phyloP scores from a whole-genome alignment of 495 filamentous ascomycete genomes.

The Penicillium atrosanguineum region DNA sequence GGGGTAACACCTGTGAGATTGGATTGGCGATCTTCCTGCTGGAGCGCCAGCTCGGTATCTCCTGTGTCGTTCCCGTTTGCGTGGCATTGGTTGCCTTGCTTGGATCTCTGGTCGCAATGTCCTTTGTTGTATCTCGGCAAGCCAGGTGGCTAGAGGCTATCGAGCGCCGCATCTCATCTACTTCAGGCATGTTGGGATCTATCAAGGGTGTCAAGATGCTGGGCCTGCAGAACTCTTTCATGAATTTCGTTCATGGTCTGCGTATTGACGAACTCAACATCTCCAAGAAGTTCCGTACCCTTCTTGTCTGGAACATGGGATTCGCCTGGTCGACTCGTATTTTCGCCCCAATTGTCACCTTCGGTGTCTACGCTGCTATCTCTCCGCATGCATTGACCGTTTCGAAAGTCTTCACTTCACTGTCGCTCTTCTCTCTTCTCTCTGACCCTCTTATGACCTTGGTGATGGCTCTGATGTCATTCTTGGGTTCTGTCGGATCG shows the following conservation, averaged over 20 bases:
- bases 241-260: constrained; percentile 45
- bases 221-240: constrained; percentile 43
- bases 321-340: constrained; percentile 52
- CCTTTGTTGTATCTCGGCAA: constrained; percentile 23
- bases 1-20: constrained; percentile 59
- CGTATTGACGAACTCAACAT: constrained; percentile 57
- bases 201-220: constrained; percentile 66
- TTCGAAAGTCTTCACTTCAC: constrained; percentile 54
- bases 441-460: constrained; percentile 52
- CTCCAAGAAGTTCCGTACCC: constrained; percentile 52
- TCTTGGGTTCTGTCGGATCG: constrained; percentile 55
- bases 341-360: constrained; percentile 52
- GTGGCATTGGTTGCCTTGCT: constrained; percentile 37
- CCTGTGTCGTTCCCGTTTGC: constrained; percentile 51
- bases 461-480: constrained; percentile 54
- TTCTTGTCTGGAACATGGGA: constrained; percentile 54
- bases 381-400: constrained; percentile 50
- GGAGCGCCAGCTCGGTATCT: constrained; percentile 53
- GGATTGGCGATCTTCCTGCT: constrained; percentile 58
- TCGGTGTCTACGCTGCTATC: constrained; percentile 48
- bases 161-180: constrained; percentile 54
- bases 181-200: constrained; percentile 49
- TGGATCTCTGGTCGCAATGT: constrained; percentile 37
- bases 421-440: constrained; percentile 60
- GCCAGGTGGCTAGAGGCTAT: constrained; percentile 34